Evolutionary conservation across 768 basidiomycete genomes (phyloP), one percentile per base, ranked within the genome.

Genomic region (Lyophyllum decastes): DNA sequence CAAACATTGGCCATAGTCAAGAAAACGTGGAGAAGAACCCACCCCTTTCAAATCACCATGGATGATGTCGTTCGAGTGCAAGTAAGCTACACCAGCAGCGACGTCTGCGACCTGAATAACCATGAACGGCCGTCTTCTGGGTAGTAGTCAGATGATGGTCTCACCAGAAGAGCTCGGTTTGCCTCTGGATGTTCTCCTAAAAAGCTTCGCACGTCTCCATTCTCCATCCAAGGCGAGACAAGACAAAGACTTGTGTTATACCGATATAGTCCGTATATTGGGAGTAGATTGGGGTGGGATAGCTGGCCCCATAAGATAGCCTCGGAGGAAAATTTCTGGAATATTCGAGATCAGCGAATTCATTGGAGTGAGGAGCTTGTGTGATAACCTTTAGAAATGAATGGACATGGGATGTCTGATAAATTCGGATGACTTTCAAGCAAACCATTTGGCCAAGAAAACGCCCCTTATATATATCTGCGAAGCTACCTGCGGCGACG

Each of bases 21-120:
- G 5, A 16, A 12, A 16, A 14, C 5, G 17, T 10, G 34, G 48
- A 25, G 11, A 34, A 12, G 10, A 51, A 64, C 67, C 44, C 50
- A 78, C 79, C 22, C 76, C 78, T 59, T 78, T 79, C n/a, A 82
- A 66, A 49, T 82, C 79, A 0, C 79, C 79, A 49, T 79, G 81
- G n/a, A 80, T 68, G 26, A 81, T 70, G 8, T 68, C 63, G 46
- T 66, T 62, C 16, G 60, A 63, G 53, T 76, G 76, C 21, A 77
- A 60, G 60, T 76, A 75, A 1, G 60, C 48, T 5, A 77, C 54
- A 1, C 75, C 76, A 21, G 57, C 53, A 1, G 71, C 71, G 6
- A 76, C 64, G 47, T 75, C 76, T 5, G 60, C 62, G 19, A 70
- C 49, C 75, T 74, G 11, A 27, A 30, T 63, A 17, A 10, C 21